phyloP scores from a whole-genome alignment of 495 filamentous ascomycete species.

The Darksidea phi region DNA sequence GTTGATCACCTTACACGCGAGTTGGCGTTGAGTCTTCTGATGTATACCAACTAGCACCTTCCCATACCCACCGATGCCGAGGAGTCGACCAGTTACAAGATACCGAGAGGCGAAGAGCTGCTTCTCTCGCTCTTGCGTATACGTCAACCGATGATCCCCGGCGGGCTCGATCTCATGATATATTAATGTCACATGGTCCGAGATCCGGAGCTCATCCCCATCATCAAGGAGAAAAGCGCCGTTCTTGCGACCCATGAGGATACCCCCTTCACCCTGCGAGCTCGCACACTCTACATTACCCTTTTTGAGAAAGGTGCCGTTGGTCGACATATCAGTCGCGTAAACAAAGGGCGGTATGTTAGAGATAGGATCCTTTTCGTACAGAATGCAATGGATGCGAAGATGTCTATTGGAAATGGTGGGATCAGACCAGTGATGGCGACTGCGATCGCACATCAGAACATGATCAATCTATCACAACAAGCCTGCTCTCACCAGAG shows the following conservation, averaged over 20 bases:
- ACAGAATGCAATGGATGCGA: slow-evolving; percentile 43
- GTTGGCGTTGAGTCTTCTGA: slow-evolving; percentile 37
- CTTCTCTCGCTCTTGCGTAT: slow-evolving; percentile 28
- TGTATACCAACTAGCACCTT: slow-evolving; percentile 41
- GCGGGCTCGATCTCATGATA: slow-evolving; percentile 7
- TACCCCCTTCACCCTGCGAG: slow-evolving; percentile 13
- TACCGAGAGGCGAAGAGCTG: slow-evolving; percentile 40
- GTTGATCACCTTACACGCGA: slow-evolving; percentile 47
- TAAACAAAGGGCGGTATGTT: slow-evolving; percentile 45
- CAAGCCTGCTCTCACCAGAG: slow-evolving; percentile 17
- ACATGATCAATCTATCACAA: neutral
- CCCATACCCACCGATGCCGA: slow-evolving; percentile 43
- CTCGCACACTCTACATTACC: slow-evolving; percentile 6
- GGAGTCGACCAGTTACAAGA: slow-evolving; percentile 36
- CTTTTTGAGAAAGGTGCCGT: slow-evolving; percentile 39
- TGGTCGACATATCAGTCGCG: slow-evolving; percentile 44
- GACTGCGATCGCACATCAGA: slow-evolving; percentile 19
- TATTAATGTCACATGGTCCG: slow-evolving; percentile 11
- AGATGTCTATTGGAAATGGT: slow-evolving; percentile 46
- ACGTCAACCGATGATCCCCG: slow-evolving; percentile 5
- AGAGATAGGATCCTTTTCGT: slow-evolving; percentile 32
- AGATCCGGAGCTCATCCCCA: slow-evolving; percentile 40
- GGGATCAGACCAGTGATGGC: slow-evolving; percentile 32
- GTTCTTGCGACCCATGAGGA: slow-evolving; percentile 19
- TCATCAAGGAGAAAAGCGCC: slow-evolving; percentile 41